Evolutionary conservation across 805 yeast genomes (phyloP), one percentile per base, ranked within the genome.

Genomic region (Cyberlindnera euphorbiiphila): DNA sequence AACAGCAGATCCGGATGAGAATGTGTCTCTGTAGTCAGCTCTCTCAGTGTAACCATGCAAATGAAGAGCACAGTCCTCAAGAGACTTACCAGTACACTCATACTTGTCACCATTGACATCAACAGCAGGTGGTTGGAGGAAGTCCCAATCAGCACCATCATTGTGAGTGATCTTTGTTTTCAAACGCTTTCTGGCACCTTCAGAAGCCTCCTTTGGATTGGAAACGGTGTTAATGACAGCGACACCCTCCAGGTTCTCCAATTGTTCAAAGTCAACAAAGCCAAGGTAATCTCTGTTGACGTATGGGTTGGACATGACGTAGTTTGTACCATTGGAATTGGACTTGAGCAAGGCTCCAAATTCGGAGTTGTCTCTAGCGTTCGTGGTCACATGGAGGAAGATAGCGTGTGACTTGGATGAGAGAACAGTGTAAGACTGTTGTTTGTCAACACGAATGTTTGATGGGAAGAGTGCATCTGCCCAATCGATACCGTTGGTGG

Each of bases 11-110:
- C 85, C 78, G 0, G 98, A 88, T 0, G 95, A 83, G 49, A 68
- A 85, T 0, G 95, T 81, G 54, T 91, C 97, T 51, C 96, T 73
- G 38, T 74, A 71, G 57, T 89, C 97, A 3, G 64, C 62, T 46
- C 96, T 71, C 58, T 91, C 97, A 2, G 97, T 89, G 59, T 74
- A 89, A 0, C 98, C 94, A 57, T 88, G 97, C 32, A 91, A 60
- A 56, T 91, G 83, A 50, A 91, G 71, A 0, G 95, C 79, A 51
- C 97, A 91, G 32, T 75, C 69, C 2, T 69, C 71, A 12, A 78
- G 50, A 3, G 76, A 45, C 25, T 65, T 62, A 5, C 74, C 71
- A 15, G 53, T 50, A 55, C 96, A 88, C 3, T 47, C 43, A 39
- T 72, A 78, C 26, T 65, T 65, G 29, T 76, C 69, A 4, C 86